Evolutionary conservation across 225 moss, liverwort and hornwort genomes (phyloP), one percentile per base, ranked within the genome.

Genomic region (Physcomitrium patens): DNA sequence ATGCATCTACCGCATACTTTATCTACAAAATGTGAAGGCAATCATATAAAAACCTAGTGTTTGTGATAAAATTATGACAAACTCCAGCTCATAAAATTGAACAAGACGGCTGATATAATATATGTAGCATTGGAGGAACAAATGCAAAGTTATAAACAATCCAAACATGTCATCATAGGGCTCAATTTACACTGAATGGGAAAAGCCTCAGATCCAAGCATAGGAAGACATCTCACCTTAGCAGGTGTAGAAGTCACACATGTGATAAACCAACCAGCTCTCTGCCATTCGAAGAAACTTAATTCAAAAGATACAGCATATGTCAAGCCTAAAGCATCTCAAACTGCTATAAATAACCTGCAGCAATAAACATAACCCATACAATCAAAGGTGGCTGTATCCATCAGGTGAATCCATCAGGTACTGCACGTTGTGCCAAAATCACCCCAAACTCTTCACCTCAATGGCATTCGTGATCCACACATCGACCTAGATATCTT

Each of bases 301-400:
- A 99, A 85, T 78, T 99, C 99, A 84, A 99, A 99, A 58, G 99
- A 99, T 15, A 99, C 99, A 83, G 95, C 99, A 80, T 99, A 99
- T 41, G 99, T 99, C 85, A 99, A 81, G 68, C 99, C 99, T 84
- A 99, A 81, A 10, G 99, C 99, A 82, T 99, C 99, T 77, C 99
- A 82, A 66, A 99, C 99, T 45, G 99, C 95, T 20, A 95, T 99
- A 72, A 99, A 99, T 74, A 99, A 83, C 87, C 97, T 99, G 97
- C 85, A 86, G 19, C 56, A 74, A 70, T 15, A 41, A 69, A 55
- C n/a, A n/a, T n/a, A n/a, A n/a, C n/a, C n/a, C n/a, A n/a, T n/a
- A n/a, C n/a, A n/a, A n/a, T n/a, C n/a, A n/a, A n/a, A n/a, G n/a
- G n/a, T n/a, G n/a, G n/a, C n/a, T n/a, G n/a, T n/a, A n/a, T n/a